These are phyloP conservation scores for Pseudogymnoascus sp. DNA, from an alignment of 2,329 filamentous ascomycete genomes.

Conservation along the genomic window DNA sequence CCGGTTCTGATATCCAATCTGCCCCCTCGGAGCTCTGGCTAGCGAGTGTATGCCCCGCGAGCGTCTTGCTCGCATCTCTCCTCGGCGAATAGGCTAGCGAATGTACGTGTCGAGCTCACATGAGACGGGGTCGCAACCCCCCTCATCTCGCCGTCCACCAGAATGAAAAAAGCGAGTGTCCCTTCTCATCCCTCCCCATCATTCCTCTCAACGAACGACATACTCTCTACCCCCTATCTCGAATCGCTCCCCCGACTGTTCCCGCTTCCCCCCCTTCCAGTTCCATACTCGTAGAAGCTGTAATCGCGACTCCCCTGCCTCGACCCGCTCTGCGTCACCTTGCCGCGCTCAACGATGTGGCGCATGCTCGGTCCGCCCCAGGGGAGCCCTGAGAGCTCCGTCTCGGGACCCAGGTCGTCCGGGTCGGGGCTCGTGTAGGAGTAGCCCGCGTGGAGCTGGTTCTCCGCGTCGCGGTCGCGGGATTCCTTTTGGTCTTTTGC, in stretches of 20 bases:
- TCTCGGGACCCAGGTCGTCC: constrained; percentile 44
- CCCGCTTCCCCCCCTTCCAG: constrained; percentile 19
- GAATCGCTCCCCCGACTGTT: constrained; percentile 21
- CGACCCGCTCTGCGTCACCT: constrained; percentile 33
- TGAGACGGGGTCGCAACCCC: background rate
- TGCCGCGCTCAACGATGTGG: constrained; percentile 38
- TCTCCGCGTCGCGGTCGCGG: constrained; percentile 53
- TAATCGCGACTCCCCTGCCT: constrained; percentile 17
- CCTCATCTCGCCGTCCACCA: background rate
- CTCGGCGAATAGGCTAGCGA: background rate
- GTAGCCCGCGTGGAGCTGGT: constrained; percentile 54
- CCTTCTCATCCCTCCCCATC: background rate
- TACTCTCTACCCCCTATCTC: background rate
- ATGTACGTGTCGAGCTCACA: background rate
- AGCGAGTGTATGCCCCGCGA: background rate
- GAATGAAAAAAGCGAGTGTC: background rate
- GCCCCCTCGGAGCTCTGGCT: background rate
- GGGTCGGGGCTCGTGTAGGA: constrained; percentile 55
- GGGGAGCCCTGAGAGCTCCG: constrained; percentile 56
- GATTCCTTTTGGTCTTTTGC: constrained; percentile 59
- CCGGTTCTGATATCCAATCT: background rate
- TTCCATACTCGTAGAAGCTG: constrained; percentile 23
- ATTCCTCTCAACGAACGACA: background rate
- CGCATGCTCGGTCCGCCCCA: constrained; percentile 63
- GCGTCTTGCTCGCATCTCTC: background rate